Evolutionary conservation across 768 basidiomycete species (phyloP).

Genomic region (Tricholoma saponaceum): DNA sequence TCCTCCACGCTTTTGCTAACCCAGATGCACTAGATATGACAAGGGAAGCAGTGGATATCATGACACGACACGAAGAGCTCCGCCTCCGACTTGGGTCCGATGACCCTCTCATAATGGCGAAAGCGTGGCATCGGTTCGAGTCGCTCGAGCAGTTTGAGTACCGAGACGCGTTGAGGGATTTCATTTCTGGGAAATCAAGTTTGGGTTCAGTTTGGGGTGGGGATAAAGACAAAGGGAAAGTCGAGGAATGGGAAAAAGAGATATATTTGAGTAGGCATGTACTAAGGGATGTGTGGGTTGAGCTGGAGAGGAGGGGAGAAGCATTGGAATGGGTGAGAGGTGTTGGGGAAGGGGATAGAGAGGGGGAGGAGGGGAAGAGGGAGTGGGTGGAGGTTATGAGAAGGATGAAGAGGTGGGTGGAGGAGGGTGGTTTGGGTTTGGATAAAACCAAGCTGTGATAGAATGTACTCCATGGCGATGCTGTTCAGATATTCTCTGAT

Average conservation of each 20-base stretch:
- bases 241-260: conserved; percentile 55
- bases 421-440: conserved; percentile 14
- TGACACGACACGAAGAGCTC: conserved; percentile 45
- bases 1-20: conserved; percentile 50
- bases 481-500: too few species aligned
- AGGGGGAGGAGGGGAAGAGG: conserved; percentile 29
- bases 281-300: conserved; percentile 55
- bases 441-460: conserved; percentile 11
- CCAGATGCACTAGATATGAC: conserved; percentile 45
- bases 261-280: conserved; percentile 44
- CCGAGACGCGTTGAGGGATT: conserved; percentile 51
- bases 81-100: conserved; percentile 23
- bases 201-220: conserved; percentile 6
- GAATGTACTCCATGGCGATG: too few species aligned
- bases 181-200: conserved; percentile 28
- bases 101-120: conserved; percentile 38
- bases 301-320: conserved; percentile 50
- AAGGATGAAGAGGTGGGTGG: conserved; percentile 26
- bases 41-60: conserved; percentile 44
- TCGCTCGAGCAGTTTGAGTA: conserved; percentile 63
- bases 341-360: conserved; percentile 40
- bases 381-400: conserved; percentile 58
- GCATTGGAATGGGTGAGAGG: conserved; percentile 57
- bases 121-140: conserved; percentile 52
- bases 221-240: too few species aligned